Evolutionary conservation across 1,284 basidiomycete genomes (phyloP).

Genomic region (Clitocybe nebularis): DNA sequence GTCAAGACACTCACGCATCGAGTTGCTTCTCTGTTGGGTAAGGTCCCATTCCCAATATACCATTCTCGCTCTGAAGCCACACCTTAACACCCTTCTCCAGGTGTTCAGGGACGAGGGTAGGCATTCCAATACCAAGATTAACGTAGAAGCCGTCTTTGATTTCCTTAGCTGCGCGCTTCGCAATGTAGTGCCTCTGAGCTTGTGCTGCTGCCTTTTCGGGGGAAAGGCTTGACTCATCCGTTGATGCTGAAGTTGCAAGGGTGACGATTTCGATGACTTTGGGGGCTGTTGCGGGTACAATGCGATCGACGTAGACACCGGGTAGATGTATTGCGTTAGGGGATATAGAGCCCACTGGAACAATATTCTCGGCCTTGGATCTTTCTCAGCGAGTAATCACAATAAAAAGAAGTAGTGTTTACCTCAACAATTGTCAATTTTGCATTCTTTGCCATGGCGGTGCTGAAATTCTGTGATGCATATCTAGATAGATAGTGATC

Average conservation of each 20-base stretch:
- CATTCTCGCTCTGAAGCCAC: slow-evolving; percentile 94
- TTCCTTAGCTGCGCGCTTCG: slow-evolving; percentile 85
- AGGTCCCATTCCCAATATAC: slow-evolving; percentile 92
- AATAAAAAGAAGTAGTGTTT: background rate
- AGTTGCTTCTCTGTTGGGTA: slow-evolving; percentile 85
- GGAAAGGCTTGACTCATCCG: slow-evolving; percentile 27
- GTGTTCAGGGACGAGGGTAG: slow-evolving; percentile 88
- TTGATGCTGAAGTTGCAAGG: slow-evolving; percentile 46
- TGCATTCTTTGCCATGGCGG: slow-evolving; percentile 86
- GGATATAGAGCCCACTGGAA: slow-evolving; percentile 80
- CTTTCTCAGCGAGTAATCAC: background rate
- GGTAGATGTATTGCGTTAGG: slow-evolving; percentile 85
- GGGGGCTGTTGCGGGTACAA: slow-evolving; percentile 73
- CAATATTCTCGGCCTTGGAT: slow-evolving; percentile 85
- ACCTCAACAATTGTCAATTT: slow-evolving; percentile 91
- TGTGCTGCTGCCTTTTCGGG: slow-evolving; percentile 53
- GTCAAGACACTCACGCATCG: slow-evolving; percentile 71
- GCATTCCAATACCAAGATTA: slow-evolving; percentile 84
- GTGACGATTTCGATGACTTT: slow-evolving; percentile 82
- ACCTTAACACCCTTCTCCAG: slow-evolving; percentile 77
- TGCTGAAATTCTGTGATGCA: slow-evolving; percentile 85
- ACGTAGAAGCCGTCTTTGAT: slow-evolving; percentile 88
- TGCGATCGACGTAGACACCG: slow-evolving; percentile 85
- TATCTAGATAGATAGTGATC: slow-evolving; percentile 46
- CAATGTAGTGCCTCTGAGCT: slow-evolving; percentile 71